A percentile compares a stretch with the other conserved stretches of the same genome.
phyloP scores from a whole-genome alignment of 2,329 filamentous ascomycete species.

The Laburnicola sp. region DNA sequence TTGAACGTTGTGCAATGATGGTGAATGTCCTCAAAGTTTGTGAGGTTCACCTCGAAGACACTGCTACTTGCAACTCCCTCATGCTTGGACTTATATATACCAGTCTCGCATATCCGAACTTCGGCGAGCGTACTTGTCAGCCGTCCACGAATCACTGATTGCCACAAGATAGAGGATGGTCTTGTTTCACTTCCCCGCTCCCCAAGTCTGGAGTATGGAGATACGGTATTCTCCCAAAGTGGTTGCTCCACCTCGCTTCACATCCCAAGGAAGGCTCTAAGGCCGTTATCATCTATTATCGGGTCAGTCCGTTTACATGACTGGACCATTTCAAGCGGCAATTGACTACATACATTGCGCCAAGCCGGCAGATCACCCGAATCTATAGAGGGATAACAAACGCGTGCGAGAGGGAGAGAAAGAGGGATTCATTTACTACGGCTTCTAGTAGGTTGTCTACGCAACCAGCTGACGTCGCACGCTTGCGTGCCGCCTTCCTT shows the following conservation, averaged over 20 bases:
- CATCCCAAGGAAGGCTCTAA: not conserved
- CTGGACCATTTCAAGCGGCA: not conserved
- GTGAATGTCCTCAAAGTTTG: not conserved
- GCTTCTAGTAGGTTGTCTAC: too few relatives aligned
- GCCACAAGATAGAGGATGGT: constrained; percentile 12
- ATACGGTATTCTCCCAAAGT: constrained; percentile 23
- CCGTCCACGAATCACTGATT: constrained; percentile 13
- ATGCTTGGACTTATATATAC: constrained; percentile 16
- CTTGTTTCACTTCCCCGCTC: constrained; percentile 24
- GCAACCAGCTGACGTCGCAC: too few relatives aligned
- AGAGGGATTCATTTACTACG: constrained; percentile 1
- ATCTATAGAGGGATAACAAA: constrained; percentile 2
- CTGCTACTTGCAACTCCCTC: not conserved
- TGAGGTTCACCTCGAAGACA: too few relatives aligned
- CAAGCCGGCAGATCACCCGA: constrained; percentile 6
- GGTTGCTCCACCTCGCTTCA: constrained; percentile 12
- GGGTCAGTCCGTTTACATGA: not conserved
- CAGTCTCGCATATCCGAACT: not conserved
- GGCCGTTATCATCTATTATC: constrained; percentile 1
- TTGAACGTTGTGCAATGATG: not conserved
- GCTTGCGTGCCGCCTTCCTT: too few relatives aligned
- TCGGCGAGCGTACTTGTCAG: constrained; percentile 3
- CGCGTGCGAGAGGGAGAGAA: not conserved
- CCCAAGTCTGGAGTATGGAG: constrained; percentile 10
- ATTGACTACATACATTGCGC: constrained; percentile 1